A percentile compares a stretch with the other conserved stretches of the same genome.
These are phyloP conservation scores for Pythium graminicola DNA, from an alignment of 352 stramenopile species.

Conservation along the genomic window DNA sequence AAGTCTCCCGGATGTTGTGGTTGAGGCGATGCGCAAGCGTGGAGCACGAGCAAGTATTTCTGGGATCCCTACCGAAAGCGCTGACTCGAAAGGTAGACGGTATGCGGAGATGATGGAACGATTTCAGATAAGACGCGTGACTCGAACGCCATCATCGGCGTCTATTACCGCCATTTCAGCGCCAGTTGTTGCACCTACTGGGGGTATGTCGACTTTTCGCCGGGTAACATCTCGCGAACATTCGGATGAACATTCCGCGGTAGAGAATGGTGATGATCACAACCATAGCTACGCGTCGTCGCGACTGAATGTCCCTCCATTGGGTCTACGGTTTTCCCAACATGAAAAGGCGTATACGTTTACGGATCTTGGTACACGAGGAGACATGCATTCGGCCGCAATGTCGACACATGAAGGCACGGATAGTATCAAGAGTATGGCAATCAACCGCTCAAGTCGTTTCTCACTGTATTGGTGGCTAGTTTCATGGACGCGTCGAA, in stretches of 20 bases:
- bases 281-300: neutral
- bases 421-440: neutral
- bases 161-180: neutral
- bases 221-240: neutral
- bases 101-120: conserved; percentile 49
- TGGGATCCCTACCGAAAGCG: neutral
- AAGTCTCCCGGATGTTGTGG: neutral
- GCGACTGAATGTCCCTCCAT: neutral
- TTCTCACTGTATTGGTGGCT: neutral
- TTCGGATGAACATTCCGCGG: neutral
- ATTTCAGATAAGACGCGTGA: conserved; percentile 33
- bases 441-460: neutral
- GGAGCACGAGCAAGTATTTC: neutral
- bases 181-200: neutral
- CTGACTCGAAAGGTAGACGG: neutral
- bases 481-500: neutral
- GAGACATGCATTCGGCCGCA: neutral
- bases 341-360: neutral
- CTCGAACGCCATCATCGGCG: neutral
- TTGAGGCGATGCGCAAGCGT: neutral
- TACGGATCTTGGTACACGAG: neutral
- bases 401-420: neutral
- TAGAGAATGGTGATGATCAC: neutral
- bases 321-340: neutral
- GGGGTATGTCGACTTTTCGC: neutral